Conservation (phyloP, 495 filamentous ascomycete genomes). For the Xylaria grammica region DNA sequence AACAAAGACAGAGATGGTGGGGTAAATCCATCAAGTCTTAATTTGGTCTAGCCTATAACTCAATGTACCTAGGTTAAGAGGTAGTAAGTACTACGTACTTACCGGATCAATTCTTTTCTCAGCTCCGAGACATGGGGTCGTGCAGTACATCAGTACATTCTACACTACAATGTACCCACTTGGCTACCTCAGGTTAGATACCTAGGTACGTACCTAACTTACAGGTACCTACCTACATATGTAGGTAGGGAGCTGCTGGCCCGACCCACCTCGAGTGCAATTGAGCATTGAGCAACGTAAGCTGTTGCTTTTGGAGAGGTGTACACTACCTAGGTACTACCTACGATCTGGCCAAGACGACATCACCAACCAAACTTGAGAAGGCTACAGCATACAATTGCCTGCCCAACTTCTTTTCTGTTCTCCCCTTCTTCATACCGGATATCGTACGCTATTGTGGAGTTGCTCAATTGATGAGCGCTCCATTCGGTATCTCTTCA, state of each 20-base stretch:
- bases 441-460: conserved; percentile 23
- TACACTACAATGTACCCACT: no score
- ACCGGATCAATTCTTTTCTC: neutral
- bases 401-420: conserved; percentile 4
- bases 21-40: neutral
- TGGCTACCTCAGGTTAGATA: neutral
- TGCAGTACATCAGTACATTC: neutral
- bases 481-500: conserved; percentile 40
- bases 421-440: conserved; percentile 1
- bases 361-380: conserved; percentile 15
- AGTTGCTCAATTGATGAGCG: conserved; percentile 47
- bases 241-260: no score
- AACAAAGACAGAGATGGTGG: neutral
- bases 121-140: neutral
- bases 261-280: conserved; percentile 19
- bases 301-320: conserved; percentile 40
- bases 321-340: conserved; percentile 29
- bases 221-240: neutral
- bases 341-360: conserved; percentile 13
- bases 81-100: no score
- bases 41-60: neutral
- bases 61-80: no score
- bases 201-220: neutral
- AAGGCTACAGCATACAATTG: conserved; percentile 5
- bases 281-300: conserved; percentile 42